phyloP scores from a whole-genome alignment of 495 filamentous ascomycete genomes.

The Daldinia decipiens region DNA sequence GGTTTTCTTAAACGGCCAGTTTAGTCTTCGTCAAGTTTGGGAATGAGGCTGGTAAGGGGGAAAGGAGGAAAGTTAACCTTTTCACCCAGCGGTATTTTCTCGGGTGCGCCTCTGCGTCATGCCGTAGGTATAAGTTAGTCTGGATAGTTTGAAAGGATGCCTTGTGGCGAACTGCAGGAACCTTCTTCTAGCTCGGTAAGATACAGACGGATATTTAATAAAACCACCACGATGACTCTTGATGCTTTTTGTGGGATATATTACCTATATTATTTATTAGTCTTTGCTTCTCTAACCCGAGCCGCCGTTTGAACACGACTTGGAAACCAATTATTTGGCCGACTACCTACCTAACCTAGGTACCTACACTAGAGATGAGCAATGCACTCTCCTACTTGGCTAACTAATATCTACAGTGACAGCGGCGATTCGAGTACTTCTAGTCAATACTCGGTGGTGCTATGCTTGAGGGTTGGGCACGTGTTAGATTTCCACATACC shows the following conservation, averaged over 20 bases:
- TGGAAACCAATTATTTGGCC: neutral
- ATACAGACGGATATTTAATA: conserved; percentile 15
- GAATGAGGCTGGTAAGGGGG: neutral
- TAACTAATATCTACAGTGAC: neutral
- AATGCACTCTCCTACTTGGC: neutral
- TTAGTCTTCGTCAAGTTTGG: neutral
- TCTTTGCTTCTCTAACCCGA: neutral
- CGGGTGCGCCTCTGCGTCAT: conserved; percentile 37
- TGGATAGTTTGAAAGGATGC: conserved; percentile 10
- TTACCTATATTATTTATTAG: neutral
- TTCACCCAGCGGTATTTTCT: conserved; percentile 28
- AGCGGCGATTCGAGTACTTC: neutral
- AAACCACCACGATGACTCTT: neutral
- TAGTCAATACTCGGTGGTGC: conserved; percentile 14
- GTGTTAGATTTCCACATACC: conserved; percentile 14
- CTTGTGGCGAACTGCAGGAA: conserved; percentile 37
- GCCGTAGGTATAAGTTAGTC: conserved; percentile 7
- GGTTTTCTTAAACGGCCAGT: neutral
- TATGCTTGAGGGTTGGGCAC: conserved; percentile 5
- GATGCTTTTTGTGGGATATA: neutral
- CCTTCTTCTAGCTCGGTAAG: conserved; percentile 27
- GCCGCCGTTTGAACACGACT: neutral
- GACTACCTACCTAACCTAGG: neutral
- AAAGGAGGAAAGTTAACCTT: neutral
- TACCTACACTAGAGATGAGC: neutral